Percentiles rank a stretch among this genome's conserved stretches.
Conservation (phyloP, 2,329 filamentous ascomycete species). For the Apiospora rasikravindrae region DNA sequence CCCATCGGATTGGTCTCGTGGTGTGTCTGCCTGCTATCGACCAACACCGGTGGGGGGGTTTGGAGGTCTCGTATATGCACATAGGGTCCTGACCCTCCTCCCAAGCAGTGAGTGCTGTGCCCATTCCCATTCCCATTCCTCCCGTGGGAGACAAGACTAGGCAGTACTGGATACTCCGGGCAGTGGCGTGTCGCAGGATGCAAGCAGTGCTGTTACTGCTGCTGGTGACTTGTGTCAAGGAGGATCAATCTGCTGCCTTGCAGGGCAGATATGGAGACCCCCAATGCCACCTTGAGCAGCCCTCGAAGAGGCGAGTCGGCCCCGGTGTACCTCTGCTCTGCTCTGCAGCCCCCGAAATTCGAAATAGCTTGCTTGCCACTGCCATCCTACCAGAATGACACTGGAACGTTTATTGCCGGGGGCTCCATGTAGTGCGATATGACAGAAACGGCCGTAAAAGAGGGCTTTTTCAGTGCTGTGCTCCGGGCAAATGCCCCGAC, state of each 20-base stretch:
- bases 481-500: not conserved
- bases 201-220: not conserved
- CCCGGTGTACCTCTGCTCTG: not conserved
- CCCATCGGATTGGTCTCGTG: not conserved
- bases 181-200: not conserved
- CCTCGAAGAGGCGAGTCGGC: not conserved
- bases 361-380: too few species aligned
- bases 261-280: not conserved
- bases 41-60: not conserved
- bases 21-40: not conserved
- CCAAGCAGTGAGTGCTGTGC: not conserved
- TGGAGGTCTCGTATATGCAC: slow-evolving; percentile 1
- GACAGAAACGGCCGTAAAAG: not conserved
- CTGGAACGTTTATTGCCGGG: too few species aligned
- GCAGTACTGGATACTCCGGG: not conserved
- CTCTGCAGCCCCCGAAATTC: not conserved
- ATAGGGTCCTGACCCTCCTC: not conserved
- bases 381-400: not conserved
- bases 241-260: not conserved
- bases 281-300: not conserved
- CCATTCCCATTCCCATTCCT: too few species aligned
- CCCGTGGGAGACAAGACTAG: too few species aligned
- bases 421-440: not conserved
- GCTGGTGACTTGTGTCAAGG: not conserved
- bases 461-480: not conserved